A percentile compares a stretch with the other conserved stretches of the same genome.
Evolutionary conservation across 352 stramenopile genomes (phyloP).

Genomic region (Albugo laibachii): DNA sequence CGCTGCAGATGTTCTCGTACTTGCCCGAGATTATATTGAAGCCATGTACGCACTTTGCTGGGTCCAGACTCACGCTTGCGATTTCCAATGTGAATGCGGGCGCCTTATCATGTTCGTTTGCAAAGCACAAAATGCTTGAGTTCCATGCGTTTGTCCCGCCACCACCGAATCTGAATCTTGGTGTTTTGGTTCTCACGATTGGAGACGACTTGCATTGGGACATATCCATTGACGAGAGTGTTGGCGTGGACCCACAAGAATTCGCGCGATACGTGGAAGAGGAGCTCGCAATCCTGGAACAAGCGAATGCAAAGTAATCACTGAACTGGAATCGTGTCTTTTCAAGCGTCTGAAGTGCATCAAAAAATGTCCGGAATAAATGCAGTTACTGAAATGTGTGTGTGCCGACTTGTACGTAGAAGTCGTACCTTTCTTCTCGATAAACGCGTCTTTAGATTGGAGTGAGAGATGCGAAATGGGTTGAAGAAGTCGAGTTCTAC

Average conservation of each 20-base stretch:
- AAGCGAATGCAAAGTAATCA: constrained; percentile 3
- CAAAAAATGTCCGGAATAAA: too few species aligned
- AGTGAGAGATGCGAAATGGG: too few species aligned
- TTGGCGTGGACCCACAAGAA: constrained; percentile 35
- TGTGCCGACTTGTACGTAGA: too few species aligned
- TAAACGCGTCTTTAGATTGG: too few species aligned
- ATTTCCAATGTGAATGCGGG: constrained; percentile 46
- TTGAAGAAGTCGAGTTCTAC: too few species aligned
- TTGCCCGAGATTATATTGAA: constrained; percentile 30
- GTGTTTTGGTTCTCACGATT: constrained; percentile 46
- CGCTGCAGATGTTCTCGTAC: constrained; percentile 30
- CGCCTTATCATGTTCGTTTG: constrained; percentile 28
- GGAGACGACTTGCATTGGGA: constrained; percentile 52
- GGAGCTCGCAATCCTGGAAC: constrained; percentile 34
- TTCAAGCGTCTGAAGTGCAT: too few species aligned
- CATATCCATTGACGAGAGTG: constrained; percentile 46
- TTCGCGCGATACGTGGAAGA: constrained; percentile 44
- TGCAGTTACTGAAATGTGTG: too few species aligned
- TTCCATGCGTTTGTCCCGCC: constrained; percentile 61
- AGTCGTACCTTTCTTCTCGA: too few species aligned
- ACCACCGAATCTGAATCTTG: constrained; percentile 60
- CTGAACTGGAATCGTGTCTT: too few species aligned
- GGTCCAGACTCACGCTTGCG: constrained; percentile 34
- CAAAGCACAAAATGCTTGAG: constrained; percentile 24
- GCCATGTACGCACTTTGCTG: constrained; percentile 28